Evolutionary conservation across 495 filamentous ascomycete genomes (phyloP).

Genomic region (Aspergillus cristatus): DNA sequence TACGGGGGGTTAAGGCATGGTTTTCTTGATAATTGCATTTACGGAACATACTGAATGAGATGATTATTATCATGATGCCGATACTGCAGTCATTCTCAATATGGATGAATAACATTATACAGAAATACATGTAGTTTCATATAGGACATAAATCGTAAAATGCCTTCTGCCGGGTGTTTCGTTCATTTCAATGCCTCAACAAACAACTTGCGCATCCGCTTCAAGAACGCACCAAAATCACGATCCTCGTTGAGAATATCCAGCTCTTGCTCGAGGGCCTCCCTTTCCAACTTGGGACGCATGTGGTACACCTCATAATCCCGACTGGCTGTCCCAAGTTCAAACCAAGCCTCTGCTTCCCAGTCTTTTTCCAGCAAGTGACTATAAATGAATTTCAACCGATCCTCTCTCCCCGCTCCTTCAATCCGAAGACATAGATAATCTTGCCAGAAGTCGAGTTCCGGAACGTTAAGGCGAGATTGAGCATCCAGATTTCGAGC

Average conservation of each 20-base stretch:
- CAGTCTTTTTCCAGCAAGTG: conserved; percentile 75
- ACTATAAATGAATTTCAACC: conserved; percentile 86
- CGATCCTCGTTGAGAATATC: conserved; percentile 71
- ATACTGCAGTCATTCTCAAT: neutral
- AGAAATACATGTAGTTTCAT: no score
- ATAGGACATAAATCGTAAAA: no score
- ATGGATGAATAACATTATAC: no score
- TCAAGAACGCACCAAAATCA: conserved; percentile 71
- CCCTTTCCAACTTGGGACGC: conserved; percentile 68
- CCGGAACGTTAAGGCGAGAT: conserved; percentile 75
- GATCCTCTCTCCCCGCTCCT: conserved; percentile 73
- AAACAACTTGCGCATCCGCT: conserved; percentile 89
- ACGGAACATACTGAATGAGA: neutral
- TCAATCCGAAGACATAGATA: conserved; percentile 85
- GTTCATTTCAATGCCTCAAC: conserved; percentile 44
- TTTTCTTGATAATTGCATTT: neutral
- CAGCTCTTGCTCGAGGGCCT: conserved; percentile 60
- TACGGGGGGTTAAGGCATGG: conserved; percentile 51
- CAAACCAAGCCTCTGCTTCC: conserved; percentile 89
- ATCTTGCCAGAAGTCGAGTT: conserved; percentile 91
- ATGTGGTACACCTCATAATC: conserved; percentile 78
- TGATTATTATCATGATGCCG: neutral
- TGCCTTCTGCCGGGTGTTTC: no score
- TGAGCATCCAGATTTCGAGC: conserved; percentile 65
- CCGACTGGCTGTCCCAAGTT: conserved; percentile 66